Base-by-base conservation (phyloP, 208 protist species). In the Histomonas meleagridis region DNA sequence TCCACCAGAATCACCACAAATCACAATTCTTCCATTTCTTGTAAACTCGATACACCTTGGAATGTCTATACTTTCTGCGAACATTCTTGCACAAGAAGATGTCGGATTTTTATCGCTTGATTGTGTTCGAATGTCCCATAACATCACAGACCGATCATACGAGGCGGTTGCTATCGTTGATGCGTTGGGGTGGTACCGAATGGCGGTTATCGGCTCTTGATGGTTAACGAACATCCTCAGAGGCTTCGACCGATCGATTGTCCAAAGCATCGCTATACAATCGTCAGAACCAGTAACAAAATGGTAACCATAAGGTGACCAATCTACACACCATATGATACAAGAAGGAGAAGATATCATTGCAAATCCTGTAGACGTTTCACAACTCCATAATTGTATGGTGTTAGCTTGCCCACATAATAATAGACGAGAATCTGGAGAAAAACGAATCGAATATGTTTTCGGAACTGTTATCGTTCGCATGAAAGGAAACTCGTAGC, bases 41-140 rank as follows among this genome's bases (percentile, higher is more conserved):
- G 76, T 86, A 46, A 86, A 86, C 18, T 86, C 46, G 7, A 86
- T 40, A 35, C 23, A 32, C n/a, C 46, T 51, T n/a, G 76, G 76
- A 38, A 86, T 46, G 38, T 32, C 46, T 18, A 86, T 40, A 21
- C 46, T 55, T 12, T 86, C 40, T 16, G 76, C 76, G 12, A 86
- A 48, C 76, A 51, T 43, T 28, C 32, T 51, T 16, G 46, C 38
- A 21, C 40, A 51, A 26, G 28, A 23, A n/a, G n/a, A n/a, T 38
- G 7, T 38, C n/a, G n/a, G n/a, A n/a, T n/a, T n/a, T n/a, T n/a
- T n/a, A n/a, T n/a, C n/a, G 4, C 10, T 86, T n/a, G 16, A 10
- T n/a, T 65, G 60, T 32, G 21, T 32, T 32, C 60, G 60, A n/a
- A 86, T 86, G 43, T 86, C 76, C 76, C 76, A 86, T 26, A 86